Evolutionary conservation across 2,329 filamentous ascomycete genomes (phyloP).

Genomic region (Sclerotinia subarctica): DNA sequence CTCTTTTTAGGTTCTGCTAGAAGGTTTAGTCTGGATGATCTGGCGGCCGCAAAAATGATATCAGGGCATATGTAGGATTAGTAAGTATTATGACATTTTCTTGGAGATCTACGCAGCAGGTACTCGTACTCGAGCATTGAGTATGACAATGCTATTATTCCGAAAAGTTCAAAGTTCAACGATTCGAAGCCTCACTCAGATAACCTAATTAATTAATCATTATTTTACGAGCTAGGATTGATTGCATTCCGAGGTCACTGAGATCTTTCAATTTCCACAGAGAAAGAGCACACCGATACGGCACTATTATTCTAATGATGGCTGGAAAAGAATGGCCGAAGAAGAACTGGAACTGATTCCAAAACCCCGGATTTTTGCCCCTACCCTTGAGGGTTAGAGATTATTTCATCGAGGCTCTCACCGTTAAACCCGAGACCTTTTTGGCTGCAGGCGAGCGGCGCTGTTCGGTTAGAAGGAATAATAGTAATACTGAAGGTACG

Average conservation of each 20-base stretch:
- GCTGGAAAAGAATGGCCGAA: slow-evolving; percentile 4
- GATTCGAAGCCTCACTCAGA: background rate
- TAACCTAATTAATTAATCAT: background rate
- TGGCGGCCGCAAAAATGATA: background rate
- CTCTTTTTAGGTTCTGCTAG: background rate
- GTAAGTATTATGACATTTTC: background rate
- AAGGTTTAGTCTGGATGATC: background rate
- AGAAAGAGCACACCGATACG: slow-evolving; percentile 4
- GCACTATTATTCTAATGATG: slow-evolving; percentile 14
- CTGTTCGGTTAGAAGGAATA: slow-evolving; percentile 5
- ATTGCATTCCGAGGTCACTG: background rate
- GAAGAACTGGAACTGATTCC: slow-evolving; percentile 8
- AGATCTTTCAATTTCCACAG: background rate
- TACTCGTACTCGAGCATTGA: background rate
- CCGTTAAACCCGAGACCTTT: slow-evolving; percentile 11
- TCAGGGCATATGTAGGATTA: background rate
- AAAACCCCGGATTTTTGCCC: slow-evolving; percentile 19
- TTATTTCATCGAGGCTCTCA: slow-evolving; percentile 7
- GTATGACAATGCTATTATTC: background rate
- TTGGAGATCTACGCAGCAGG: background rate
- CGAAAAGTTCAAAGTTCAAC: background rate
- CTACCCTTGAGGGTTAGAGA: slow-evolving; percentile 18
- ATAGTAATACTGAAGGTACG: background rate
- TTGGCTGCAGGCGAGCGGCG: background rate
- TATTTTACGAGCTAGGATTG: background rate